A percentile compares a stretch with the other conserved stretches of the same genome.
Conservation (phyloP, 2,329 filamentous ascomycete species). For the Ophiostoma triangulosporum region DNA sequence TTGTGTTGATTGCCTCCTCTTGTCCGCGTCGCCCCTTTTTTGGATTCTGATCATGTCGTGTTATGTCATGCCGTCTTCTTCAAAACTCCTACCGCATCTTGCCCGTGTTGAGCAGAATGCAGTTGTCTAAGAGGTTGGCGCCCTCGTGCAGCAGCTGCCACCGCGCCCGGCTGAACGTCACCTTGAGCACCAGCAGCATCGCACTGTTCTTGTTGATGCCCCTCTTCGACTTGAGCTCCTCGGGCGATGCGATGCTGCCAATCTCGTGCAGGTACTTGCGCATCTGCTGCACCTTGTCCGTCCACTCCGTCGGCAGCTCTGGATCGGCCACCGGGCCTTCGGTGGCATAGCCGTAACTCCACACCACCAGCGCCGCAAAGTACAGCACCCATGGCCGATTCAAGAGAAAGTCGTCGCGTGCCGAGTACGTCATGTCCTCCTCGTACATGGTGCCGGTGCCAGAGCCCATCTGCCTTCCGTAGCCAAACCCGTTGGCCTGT, state of each 20-base stretch:
- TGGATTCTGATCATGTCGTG: neutral
- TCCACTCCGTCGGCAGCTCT: conserved; percentile 39
- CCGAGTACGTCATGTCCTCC: conserved; percentile 46
- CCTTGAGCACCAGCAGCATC: conserved; percentile 65
- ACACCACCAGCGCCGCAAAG: conserved; percentile 81
- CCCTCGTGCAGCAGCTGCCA: conserved; percentile 92
- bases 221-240: conserved; percentile 58
- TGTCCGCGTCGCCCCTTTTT: neutral
- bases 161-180: conserved; percentile 67
- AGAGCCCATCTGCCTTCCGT: conserved; percentile 13
- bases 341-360: conserved; percentile 85
- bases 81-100: neutral
- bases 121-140: conserved; percentile 65
- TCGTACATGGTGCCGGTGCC: conserved; percentile 18
- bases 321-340: conserved; percentile 55
- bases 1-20: neutral
- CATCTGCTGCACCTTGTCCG: conserved; percentile 66
- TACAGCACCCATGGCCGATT: conserved; percentile 94
- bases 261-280: conserved; percentile 60
- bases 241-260: conserved; percentile 57
- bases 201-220: conserved; percentile 76
- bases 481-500: conserved; percentile 16
- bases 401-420: conserved; percentile 75
- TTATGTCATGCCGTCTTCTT: neutral
- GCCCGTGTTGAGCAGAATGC: conserved; percentile 46